These are phyloP conservation scores for Danielozyma ontarioensis DNA, from an alignment of 805 yeast species.

Conservation along the genomic window DNA sequence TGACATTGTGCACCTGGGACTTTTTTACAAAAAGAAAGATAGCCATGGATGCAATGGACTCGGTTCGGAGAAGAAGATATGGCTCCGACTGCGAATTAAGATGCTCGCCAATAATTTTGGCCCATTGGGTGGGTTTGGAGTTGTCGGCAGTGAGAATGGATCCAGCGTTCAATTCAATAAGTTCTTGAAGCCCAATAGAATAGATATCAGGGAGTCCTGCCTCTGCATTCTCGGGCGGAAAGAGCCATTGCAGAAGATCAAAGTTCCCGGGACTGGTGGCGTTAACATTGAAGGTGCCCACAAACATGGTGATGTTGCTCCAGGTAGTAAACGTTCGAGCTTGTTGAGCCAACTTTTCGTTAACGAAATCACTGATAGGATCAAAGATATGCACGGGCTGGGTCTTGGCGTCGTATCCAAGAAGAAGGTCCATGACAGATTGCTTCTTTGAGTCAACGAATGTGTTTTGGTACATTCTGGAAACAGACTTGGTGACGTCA, in stretches of 20 bases:
- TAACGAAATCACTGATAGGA: slow-evolving; percentile 84
- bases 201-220: slow-evolving; percentile 66
- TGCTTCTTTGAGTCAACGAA: slow-evolving; percentile 91
- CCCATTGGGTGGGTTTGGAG: slow-evolving; percentile 78
- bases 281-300: slow-evolving; percentile 85
- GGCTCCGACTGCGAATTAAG: slow-evolving; percentile 44
- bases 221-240: slow-evolving; percentile 52
- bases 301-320: slow-evolving; percentile 58
- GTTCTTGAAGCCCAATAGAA: slow-evolving; percentile 90
- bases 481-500: slow-evolving; percentile 93
- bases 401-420: slow-evolving; percentile 70
- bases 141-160: slow-evolving; percentile 83
- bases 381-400: slow-evolving; percentile 71
- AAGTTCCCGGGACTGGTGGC: slow-evolving; percentile 51
- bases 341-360: slow-evolving; percentile 48
- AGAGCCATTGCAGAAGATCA: slow-evolving; percentile 75
- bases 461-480: slow-evolving; percentile 91
- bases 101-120: slow-evolving; percentile 54
- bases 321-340: slow-evolving; percentile 54
- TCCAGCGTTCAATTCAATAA: slow-evolving; percentile 88
- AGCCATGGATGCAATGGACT: slow-evolving; percentile 67
- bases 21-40: slow-evolving; percentile 59
- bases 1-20: slow-evolving; percentile 39
- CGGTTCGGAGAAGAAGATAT: slow-evolving; percentile 66
- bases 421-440: slow-evolving; percentile 76